Evolutionary conservation across 2,329 filamentous ascomycete species (phyloP).

Genomic region (Colletotrichum shisoi): DNA sequence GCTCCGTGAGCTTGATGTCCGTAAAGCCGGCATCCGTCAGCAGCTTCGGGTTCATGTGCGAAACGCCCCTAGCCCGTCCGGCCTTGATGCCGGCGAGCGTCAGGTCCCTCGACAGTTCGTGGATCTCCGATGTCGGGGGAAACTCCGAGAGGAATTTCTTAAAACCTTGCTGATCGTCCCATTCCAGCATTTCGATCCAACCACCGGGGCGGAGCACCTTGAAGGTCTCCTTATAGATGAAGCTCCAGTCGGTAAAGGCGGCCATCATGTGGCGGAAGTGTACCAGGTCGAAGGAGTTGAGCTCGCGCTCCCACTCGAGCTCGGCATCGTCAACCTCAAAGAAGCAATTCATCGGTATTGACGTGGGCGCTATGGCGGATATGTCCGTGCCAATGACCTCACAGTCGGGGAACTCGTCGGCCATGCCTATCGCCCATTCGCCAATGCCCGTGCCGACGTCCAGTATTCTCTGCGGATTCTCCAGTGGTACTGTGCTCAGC

Average conservation of each 20-base stretch:
- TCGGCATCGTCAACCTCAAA: constrained; percentile 69
- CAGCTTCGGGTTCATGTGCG: constrained; percentile 56
- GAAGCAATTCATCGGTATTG: constrained; percentile 65
- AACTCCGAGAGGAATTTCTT: constrained; percentile 53
- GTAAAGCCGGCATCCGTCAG: constrained; percentile 61
- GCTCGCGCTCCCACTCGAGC: constrained; percentile 63
- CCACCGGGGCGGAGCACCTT: constrained; percentile 64
- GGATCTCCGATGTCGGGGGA: constrained; percentile 56
- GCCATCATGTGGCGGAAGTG: constrained; percentile 65
- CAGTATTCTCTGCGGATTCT: constrained; percentile 55
- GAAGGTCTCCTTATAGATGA: constrained; percentile 62
- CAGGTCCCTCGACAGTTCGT: constrained; percentile 53
- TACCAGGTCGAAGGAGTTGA: constrained; percentile 63
- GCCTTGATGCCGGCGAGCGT: constrained; percentile 54
- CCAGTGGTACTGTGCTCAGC: constrained; percentile 54
- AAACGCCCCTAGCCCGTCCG: constrained; percentile 56
- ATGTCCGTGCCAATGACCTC: constrained; percentile 68
- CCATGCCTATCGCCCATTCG: constrained; percentile 61
- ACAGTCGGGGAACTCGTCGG: constrained; percentile 61
- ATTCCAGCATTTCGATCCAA: constrained; percentile 65
- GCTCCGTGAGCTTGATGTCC: constrained; percentile 58
- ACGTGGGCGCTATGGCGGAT: constrained; percentile 64
- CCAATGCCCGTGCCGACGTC: constrained; percentile 68
- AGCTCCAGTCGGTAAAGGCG: constrained; percentile 64
- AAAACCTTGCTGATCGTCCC: constrained; percentile 53